Conservation (phyloP, 768 basidiomycete species). For the Suillus americanus region DNA sequence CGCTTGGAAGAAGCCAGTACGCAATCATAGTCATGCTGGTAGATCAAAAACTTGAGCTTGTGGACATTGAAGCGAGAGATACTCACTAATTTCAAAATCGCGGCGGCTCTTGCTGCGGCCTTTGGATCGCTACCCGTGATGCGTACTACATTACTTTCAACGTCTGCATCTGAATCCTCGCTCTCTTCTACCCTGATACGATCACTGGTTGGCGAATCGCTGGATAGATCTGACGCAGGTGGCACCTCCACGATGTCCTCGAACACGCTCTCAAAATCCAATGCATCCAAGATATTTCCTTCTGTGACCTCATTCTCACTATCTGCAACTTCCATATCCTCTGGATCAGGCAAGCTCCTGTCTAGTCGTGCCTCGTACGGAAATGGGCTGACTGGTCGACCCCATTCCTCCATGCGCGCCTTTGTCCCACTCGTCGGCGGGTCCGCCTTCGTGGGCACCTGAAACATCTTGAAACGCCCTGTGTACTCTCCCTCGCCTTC, state of each 20-base stretch:
- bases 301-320: constrained; percentile 15
- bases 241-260: constrained; percentile 5
- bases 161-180: constrained; percentile 32
- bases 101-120: constrained; percentile 90
- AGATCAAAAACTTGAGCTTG: not conserved
- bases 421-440: constrained; percentile 59
- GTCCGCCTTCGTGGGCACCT: constrained; percentile 62
- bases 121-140: constrained; percentile 82
- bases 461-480: constrained; percentile 56
- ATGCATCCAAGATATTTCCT: constrained; percentile 1
- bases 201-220: not conserved
- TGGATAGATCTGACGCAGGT: not conserved
- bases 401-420: constrained; percentile 57
- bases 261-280: constrained; percentile 2
- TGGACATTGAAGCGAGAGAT: not conserved
- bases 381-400: constrained; percentile 69
- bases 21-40: constrained; percentile 84
- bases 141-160: constrained; percentile 60
- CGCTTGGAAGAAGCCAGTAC: constrained; percentile 42
- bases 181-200: constrained; percentile 8
- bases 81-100: constrained; percentile 85
- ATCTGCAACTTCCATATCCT: constrained; percentile 1
- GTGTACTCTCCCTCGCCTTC: constrained; percentile 61
- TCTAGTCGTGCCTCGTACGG: constrained; percentile 40
- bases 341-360: constrained; percentile 19